Conservation (phyloP, 208 protist species). For the Tritrichomonas musculus region DNA sequence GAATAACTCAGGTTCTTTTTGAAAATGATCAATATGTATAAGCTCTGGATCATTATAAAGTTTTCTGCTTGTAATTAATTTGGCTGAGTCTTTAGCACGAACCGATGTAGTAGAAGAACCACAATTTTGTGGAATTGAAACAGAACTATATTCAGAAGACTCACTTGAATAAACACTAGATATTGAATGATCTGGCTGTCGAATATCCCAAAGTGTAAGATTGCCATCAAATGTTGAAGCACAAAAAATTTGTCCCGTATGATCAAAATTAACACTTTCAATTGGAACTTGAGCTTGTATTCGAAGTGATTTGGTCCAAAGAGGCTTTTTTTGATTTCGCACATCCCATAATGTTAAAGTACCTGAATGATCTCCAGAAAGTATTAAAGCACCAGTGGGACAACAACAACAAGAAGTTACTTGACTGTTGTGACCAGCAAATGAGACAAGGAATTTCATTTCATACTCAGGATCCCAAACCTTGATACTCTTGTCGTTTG, state of each 20-base stretch:
- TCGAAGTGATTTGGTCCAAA: not conserved
- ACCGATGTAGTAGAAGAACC: too few relatives aligned
- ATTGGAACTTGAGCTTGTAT: not conserved
- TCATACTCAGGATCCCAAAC: not conserved
- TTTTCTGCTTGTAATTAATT: too few relatives aligned
- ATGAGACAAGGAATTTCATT: not conserved
- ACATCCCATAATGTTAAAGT: not conserved
- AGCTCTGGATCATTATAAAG: too few relatives aligned
- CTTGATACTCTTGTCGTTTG: conserved; percentile 15
- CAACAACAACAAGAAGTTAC: not conserved
- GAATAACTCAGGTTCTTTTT: not conserved
- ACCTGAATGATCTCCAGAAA: not conserved
- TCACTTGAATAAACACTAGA: not conserved
- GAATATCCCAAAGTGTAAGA: not conserved
- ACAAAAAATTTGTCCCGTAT: not conserved
- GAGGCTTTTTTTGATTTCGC: not conserved
- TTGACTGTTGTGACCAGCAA: not conserved
- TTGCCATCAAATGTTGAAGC: not conserved
- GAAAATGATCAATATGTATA: too few relatives aligned
- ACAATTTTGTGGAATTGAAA: too few relatives aligned
- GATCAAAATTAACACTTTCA: not conserved
- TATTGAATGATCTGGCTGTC: not conserved
- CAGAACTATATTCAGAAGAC: too few relatives aligned
- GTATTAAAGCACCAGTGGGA: not conserved
- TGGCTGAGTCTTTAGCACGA: too few relatives aligned